Evolutionary conservation across 495 filamentous ascomycete genomes (phyloP), one percentile per base, ranked within the genome.

Genomic region (Trypethelium eluteriae): DNA sequence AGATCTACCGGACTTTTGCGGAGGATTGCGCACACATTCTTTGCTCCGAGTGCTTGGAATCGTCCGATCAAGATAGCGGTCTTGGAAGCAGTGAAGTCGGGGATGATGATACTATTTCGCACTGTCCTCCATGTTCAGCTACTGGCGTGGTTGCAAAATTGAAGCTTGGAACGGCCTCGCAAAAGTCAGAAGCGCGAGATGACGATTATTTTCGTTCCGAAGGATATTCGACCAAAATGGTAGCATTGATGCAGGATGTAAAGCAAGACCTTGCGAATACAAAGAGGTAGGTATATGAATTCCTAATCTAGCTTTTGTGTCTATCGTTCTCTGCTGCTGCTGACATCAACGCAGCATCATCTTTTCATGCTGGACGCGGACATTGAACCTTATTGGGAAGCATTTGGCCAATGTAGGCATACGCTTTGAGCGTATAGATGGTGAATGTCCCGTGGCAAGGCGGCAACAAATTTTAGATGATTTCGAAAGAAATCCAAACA

Each of bases 341-440:
- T 18, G n/a, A 53, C n/a, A 14, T 5, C 18, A 53, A 25, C 5
- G 49, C n/a, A 53, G 49, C 2, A 53, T 53, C 49, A 53, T 53
- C 5, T 97, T 97, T 70, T 90, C 89, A 0, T 89, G 92, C 47
- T 88, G 85, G 35, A 78, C 91, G 14, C 76, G 74, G 0, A 90
- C 88, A 0, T 77, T 98, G 0, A 66, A 92, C 68, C 92, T 85
- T 71, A 77, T 98, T 2, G 84, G 87, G 36, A 57, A 74, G 3
- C 68, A 86, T 2, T 77, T 92, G 44, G 76, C 39, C 34, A 53
- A 18, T n/a, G 49, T 14, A 53, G 11, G 62, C 36, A 64, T 56
- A 10, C 75, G 63, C 0, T 88, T 80, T 68, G 72, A 71, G 10
- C 83, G 88, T 39, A 79, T 96, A 10, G 89, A 94, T 76, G 92